A percentile compares a stretch with the other conserved stretches of the same genome.
phyloP scores from a whole-genome alignment of 2,329 filamentous ascomycete species.

The Colletotrichum caudatum region DNA sequence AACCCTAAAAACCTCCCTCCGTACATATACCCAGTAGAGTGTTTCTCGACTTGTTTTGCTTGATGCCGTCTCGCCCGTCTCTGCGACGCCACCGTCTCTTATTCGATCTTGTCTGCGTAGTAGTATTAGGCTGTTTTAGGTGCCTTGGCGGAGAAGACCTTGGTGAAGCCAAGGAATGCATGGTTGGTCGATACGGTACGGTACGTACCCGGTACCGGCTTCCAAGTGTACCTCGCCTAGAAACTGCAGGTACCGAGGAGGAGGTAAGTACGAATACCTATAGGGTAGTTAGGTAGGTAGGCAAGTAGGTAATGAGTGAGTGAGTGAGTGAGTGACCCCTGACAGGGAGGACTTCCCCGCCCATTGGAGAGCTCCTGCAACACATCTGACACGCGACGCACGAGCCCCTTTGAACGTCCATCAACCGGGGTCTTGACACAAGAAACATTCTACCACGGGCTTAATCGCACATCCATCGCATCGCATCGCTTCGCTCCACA shows the following conservation, averaged over 20 bases:
- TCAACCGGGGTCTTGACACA: conserved; percentile 32
- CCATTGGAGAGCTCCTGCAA: conserved; percentile 27
- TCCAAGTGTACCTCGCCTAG: no score
- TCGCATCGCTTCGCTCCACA: no score
- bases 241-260: no score
- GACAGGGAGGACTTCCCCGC: background rate
- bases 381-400: conserved; percentile 41
- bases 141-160: no score
- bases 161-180: no score
- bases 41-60: conserved; percentile 12
- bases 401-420: conserved; percentile 22
- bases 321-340: background rate
- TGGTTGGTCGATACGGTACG: no score
- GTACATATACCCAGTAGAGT: background rate
- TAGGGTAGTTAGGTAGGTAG: background rate
- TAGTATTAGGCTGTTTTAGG: no score
- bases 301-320: background rate
- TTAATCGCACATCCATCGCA: no score
- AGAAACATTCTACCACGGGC: conserved; percentile 30
- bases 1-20: no score
- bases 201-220: no score
- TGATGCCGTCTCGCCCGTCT: conserved; percentile 1
- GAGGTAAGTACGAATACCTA: no score
- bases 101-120: background rate
- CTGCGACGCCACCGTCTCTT: background rate